Evolutionary conservation across 257 asterid genomes (phyloP).

Genomic region (Leptodermis oblonga): DNA sequence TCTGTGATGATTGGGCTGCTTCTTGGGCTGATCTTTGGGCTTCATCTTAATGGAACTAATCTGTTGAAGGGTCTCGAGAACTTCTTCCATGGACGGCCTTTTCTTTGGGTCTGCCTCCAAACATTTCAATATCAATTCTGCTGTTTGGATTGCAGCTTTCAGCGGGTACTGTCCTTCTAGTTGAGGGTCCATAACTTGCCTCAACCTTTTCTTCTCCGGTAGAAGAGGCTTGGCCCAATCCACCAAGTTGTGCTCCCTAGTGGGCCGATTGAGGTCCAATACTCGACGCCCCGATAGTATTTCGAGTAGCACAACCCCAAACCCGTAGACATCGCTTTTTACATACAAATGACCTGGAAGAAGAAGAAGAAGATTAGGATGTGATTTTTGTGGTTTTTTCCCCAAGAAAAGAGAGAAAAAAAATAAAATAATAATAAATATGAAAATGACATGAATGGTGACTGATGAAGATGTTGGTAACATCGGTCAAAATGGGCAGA

Average conservation of each 20-base stretch:
- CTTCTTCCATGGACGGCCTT: slow-evolving; percentile 61
- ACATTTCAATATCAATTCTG: slow-evolving; percentile 45
- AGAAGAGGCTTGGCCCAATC: slow-evolving; percentile 82
- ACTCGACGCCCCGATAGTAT: slow-evolving; percentile 62
- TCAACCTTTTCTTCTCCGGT: slow-evolving; percentile 49
- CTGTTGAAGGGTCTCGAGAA: slow-evolving; percentile 36
- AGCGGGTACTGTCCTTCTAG: slow-evolving; percentile 56
- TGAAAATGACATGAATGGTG: too few species aligned
- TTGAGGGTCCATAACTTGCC: slow-evolving; percentile 61
- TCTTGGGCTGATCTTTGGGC: slow-evolving; percentile 18
- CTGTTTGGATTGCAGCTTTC: slow-evolving; percentile 35
- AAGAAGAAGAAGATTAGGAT: neutral
- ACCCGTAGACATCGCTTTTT: slow-evolving; percentile 82
- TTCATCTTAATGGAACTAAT: slow-evolving; percentile 28
- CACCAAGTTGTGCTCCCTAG: slow-evolving; percentile 43
- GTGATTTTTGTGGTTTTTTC: too few species aligned
- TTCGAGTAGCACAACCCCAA: slow-evolving; percentile 75
- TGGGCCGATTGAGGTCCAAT: slow-evolving; percentile 58
- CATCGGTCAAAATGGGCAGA: too few species aligned
- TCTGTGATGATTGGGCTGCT: slow-evolving; percentile 14
- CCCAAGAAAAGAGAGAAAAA: too few species aligned
- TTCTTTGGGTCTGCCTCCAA: slow-evolving; percentile 62
- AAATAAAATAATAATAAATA: neutral
- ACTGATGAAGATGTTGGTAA: too few species aligned
- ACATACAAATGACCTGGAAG: slow-evolving; percentile 73